Base-by-base conservation (phyloP, 495 filamentous ascomycete species). In the Barbatosphaeria neglecta region DNA sequence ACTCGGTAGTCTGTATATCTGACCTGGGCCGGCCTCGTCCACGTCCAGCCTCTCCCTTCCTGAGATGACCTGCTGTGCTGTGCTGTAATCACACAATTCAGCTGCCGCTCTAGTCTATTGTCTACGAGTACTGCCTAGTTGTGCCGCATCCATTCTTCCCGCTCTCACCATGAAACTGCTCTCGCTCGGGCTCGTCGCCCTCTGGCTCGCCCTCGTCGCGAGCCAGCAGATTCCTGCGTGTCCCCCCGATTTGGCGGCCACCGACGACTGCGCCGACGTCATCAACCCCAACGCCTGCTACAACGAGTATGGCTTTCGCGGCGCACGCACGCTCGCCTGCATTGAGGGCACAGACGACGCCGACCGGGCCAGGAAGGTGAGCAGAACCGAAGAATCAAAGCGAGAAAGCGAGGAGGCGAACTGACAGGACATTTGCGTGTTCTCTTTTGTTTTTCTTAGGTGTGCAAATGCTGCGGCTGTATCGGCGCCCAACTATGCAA, bases 201-300 rank as follows among this genome's bases (percentile, higher is more conserved):
- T 61, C 16, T 65, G 52, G 48, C 19, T 60, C 15, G 37, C 51
- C 31, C 17, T 54, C 23, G 54, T 43, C n/a, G 24, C 59, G 1
- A 53, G 54, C 23, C 67, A 68, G 27, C n/a, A 42, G 7, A 24
- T 53, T 4, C 55, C 57, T 1, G 58, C 58, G 37, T 70, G 67
- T 48, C 62, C 48, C 19, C 46, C 48, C 10, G 61, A 64, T 15
- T 53, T 70, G 9, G 54, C 59, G 0, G 48, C 51, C 0, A 63
- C 58, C 10, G 59, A 66, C 27, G 67, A 70, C 15, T 70, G 67
- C 44, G 61, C 61, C 19, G 62, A 59, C 22, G 67, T 70, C 39
- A 63, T 67, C 44, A 58, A 67, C 37, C 62, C 67, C 22, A 64
- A 60, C 39, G 67, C 67, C 19, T 70, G 67, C 51, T 70, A 70